Percentiles rank a stretch among this genome's conserved stretches.
These are phyloP conservation scores for Phytophthora meadii DNA, from an alignment of 352 stramenopile species.

Conservation along the genomic window DNA sequence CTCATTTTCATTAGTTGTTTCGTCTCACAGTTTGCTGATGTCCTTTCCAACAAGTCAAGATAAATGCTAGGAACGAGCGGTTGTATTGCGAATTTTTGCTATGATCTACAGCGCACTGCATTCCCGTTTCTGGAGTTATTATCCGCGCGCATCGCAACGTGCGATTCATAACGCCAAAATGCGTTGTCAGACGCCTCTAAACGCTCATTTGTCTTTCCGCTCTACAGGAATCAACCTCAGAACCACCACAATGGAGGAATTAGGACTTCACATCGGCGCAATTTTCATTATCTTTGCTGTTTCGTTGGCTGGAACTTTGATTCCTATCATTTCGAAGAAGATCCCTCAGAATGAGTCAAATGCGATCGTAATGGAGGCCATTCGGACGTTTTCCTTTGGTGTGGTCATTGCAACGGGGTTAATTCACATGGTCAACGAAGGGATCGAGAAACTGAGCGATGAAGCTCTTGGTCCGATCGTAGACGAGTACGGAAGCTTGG, in stretches of 20 bases:
- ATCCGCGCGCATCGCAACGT: slow-evolving; percentile 6
- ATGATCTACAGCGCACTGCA: slow-evolving; percentile 1
- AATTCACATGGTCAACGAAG: slow-evolving; percentile 73
- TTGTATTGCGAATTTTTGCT: background rate
- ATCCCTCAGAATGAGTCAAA: slow-evolving; percentile 24
- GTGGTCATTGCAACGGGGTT: slow-evolving; percentile 67
- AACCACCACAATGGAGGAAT: slow-evolving; percentile 24
- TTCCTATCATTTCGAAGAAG: slow-evolving; percentile 47
- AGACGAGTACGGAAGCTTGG: slow-evolving; percentile 54
- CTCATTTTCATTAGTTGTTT: no score
- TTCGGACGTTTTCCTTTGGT: slow-evolving; percentile 61
- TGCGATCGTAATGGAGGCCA: slow-evolving; percentile 45
- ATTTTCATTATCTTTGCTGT: slow-evolving; percentile 57
- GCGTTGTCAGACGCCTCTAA: background rate
- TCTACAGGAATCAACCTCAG: background rate
- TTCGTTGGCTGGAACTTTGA: slow-evolving; percentile 35
- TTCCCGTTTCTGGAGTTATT: slow-evolving; percentile 22
- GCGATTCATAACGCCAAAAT: slow-evolving; percentile 15
- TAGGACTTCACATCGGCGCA: slow-evolving; percentile 42
- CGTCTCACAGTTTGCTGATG: no score
- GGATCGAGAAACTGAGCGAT: slow-evolving; percentile 54
- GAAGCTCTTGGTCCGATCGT: slow-evolving; percentile 51
- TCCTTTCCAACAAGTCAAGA: no score
- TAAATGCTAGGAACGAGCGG: no score
- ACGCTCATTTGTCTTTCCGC: slow-evolving; percentile 17